Percentiles rank a stretch among this genome's conserved stretches.
Evolutionary conservation across 2,329 filamentous ascomycete species (phyloP).

Genomic region (Delphinella strobiligena): DNA sequence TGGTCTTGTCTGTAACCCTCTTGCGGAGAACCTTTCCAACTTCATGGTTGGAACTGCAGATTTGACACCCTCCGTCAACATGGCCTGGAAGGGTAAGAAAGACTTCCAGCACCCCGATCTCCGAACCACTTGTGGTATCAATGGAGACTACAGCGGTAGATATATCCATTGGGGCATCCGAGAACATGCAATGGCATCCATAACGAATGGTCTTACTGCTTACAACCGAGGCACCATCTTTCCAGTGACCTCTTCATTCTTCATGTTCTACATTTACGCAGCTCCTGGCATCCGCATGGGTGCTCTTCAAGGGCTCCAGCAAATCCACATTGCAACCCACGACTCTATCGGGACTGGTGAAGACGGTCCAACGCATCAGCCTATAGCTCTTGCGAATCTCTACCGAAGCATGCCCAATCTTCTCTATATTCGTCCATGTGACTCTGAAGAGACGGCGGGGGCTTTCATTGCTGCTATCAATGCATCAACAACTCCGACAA

Average conservation of each 20-base stretch:
- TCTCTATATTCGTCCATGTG: slow-evolving; percentile 25
- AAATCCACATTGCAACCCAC: slow-evolving; percentile 27
- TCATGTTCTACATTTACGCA: slow-evolving; percentile 30
- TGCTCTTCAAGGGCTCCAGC: slow-evolving; percentile 23
- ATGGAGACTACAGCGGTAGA: slow-evolving; percentile 39
- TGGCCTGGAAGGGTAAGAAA: slow-evolving; percentile 32
- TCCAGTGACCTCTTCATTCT: slow-evolving; percentile 25
- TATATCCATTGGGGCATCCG: slow-evolving; percentile 48
- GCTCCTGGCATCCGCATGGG: slow-evolving; percentile 26
- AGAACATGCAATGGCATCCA: slow-evolving; percentile 49
- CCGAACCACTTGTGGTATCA: slow-evolving; percentile 31
- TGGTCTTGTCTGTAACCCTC: slow-evolving; percentile 29
- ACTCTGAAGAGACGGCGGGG: slow-evolving; percentile 27
- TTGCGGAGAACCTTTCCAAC: slow-evolving; percentile 19
- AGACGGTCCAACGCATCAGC: slow-evolving; percentile 27
- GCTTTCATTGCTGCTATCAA: slow-evolving; percentile 30
- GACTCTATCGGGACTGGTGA: slow-evolving; percentile 26
- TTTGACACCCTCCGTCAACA: slow-evolving; percentile 25
- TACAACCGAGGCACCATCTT: slow-evolving; percentile 24
- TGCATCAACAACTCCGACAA: slow-evolving; percentile 27
- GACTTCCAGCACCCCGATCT: slow-evolving; percentile 35
- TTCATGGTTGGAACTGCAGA: slow-evolving; percentile 27
- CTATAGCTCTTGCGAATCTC: slow-evolving; percentile 23
- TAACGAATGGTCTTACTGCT: slow-evolving; percentile 30
- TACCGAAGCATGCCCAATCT: slow-evolving; percentile 27